These are phyloP conservation scores for Claviceps pusilla DNA, from an alignment of 2,329 filamentous ascomycete species.

Conservation along the genomic window DNA sequence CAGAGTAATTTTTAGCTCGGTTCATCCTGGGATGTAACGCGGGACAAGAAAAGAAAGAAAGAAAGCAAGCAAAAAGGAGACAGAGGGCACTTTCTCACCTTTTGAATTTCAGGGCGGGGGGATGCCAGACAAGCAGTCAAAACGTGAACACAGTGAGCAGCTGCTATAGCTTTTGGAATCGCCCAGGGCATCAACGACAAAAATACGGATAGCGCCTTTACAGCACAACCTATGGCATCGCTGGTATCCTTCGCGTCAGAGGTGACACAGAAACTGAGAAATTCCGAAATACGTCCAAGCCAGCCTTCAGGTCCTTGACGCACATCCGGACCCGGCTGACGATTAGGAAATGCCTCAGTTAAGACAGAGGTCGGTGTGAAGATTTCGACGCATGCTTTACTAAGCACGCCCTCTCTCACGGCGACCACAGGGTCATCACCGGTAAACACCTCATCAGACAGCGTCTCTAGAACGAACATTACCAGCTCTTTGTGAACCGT, in stretches of 20 bases:
- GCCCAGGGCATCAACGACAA: conserved; percentile 76
- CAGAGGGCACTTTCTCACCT: conserved; percentile 30
- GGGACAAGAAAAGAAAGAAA: background rate
- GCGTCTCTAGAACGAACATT: conserved; percentile 71
- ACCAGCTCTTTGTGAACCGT: conserved; percentile 68
- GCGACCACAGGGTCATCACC: conserved; percentile 78
- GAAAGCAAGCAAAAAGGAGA: background rate
- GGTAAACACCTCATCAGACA: conserved; percentile 89
- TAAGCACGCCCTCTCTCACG: conserved; percentile 68
- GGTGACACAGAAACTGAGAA: conserved; percentile 59
- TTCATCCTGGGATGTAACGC: background rate
- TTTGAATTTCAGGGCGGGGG: conserved; percentile 56
- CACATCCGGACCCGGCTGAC: conserved; percentile 52
- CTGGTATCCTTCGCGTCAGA: conserved; percentile 49
- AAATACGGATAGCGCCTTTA: conserved; percentile 64
- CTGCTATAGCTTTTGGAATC: conserved; percentile 64
- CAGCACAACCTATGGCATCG: conserved; percentile 52
- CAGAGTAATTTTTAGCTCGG: conserved; percentile 8
- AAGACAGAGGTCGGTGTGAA: conserved; percentile 71
- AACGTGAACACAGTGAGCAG: conserved; percentile 52
- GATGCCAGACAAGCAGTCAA: conserved; percentile 59
- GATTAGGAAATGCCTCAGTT: conserved; percentile 57
- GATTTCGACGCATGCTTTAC: conserved; percentile 82
- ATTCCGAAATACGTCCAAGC: conserved; percentile 60
- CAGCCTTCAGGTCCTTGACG: conserved; percentile 74